These are phyloP conservation scores for Mycosarcoma maydis DNA, from an alignment of 1,284 basidiomycete species.

Conservation along the genomic window DNA sequence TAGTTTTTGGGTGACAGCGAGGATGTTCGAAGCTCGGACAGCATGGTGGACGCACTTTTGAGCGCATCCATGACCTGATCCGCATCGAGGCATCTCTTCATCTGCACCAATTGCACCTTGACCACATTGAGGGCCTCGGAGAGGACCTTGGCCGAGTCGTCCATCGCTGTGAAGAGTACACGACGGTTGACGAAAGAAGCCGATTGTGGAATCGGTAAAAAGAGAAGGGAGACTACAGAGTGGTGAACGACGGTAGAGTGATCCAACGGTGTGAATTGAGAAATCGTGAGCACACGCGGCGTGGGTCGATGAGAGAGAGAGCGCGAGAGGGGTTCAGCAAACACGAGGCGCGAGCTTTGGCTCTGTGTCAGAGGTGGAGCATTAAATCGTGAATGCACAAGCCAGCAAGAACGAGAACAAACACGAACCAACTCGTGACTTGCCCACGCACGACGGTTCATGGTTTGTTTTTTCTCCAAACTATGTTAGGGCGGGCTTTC, in stretches of 20 bases:
- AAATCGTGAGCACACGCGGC: too few relatives aligned
- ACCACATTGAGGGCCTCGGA: constrained; percentile 63
- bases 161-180: constrained; percentile 46
- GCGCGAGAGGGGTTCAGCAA: too few relatives aligned
- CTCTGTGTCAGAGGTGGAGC: too few relatives aligned
- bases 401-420: too few relatives aligned
- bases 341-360: too few relatives aligned
- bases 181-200: constrained; percentile 17
- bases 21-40: constrained; percentile 63
- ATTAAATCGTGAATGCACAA: too few relatives aligned
- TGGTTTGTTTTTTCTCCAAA: too few relatives aligned
- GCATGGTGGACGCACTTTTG: constrained; percentile 65
- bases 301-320: too few relatives aligned
- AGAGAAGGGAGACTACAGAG: not conserved
- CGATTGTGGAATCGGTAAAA: constrained; percentile 10
- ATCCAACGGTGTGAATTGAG: too few relatives aligned
- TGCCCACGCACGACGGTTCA: too few relatives aligned
- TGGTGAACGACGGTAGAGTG: not conserved
- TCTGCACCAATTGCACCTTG: constrained; percentile 66
- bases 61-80: constrained; percentile 67
- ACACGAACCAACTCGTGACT: too few relatives aligned
- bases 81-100: constrained; percentile 63
- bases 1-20: constrained; percentile 64
- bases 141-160: constrained; percentile 63
- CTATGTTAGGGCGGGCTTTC: too few relatives aligned